Evolutionary conservation across 495 filamentous ascomycete species (phyloP).

Genomic region (Cairneyella variabilis): DNA sequence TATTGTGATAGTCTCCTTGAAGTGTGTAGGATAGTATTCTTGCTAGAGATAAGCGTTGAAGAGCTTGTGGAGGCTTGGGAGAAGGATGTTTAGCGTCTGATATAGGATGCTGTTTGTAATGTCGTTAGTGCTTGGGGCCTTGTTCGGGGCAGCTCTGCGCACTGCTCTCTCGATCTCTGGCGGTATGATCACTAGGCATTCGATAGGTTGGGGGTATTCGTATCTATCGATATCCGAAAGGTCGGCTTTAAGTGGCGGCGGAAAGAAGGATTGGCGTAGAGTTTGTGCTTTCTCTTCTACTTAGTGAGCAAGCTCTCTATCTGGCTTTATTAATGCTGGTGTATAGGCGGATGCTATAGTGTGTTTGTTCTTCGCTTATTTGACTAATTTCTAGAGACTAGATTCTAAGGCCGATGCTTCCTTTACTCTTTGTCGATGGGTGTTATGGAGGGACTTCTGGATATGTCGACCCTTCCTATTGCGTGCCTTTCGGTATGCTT

Average conservation of each 20-base stretch:
- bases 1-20: constrained; percentile 28
- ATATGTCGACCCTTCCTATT: background rate
- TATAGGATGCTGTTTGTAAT: constrained; percentile 28
- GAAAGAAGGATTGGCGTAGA: constrained; percentile 27
- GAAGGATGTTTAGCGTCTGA: constrained; percentile 10
- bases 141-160: constrained; percentile 17
- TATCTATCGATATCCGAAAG: constrained; percentile 24
- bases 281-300: constrained; percentile 17
- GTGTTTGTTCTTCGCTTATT: constrained; percentile 9
- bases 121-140: constrained; percentile 26
- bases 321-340: constrained; percentile 9
- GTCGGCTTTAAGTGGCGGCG: constrained; percentile 19
- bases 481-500: background rate
- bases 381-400: constrained; percentile 3
- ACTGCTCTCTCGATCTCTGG: constrained; percentile 25
- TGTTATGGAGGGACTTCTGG: background rate
- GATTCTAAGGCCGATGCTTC: background rate
- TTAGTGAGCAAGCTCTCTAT: constrained; percentile 6
- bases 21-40: constrained; percentile 28
- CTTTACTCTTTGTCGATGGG: background rate
- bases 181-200: constrained; percentile 19
- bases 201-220: constrained; percentile 18
- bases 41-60: constrained; percentile 26
- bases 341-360: constrained; percentile 1
- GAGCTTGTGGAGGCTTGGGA: constrained; percentile 20